Conservation (phyloP, 106 monocot species). For the Phalaenopsis aphrodite region DNA sequence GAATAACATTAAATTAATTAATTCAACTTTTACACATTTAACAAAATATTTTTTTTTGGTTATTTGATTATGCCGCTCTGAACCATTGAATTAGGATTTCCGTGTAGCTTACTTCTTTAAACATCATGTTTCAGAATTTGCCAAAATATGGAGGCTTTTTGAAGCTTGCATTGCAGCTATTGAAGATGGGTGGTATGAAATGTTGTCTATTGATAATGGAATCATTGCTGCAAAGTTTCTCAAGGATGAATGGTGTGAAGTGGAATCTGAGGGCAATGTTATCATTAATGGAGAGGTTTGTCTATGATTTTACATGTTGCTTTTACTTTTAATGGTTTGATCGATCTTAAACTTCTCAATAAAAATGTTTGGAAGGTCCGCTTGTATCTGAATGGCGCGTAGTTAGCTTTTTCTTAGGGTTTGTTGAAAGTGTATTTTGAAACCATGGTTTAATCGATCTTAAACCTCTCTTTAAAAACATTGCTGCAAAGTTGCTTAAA, state of each 20-base stretch:
- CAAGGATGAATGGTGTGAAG: conserved; percentile 50
- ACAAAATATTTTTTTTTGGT: neutral
- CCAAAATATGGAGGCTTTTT: conserved; percentile 32
- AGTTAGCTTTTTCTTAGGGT: neutral
- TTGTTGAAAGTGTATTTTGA: neutral
- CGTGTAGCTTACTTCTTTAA: neutral
- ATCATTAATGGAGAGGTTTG: conserved; percentile 43
- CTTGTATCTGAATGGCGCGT: neutral
- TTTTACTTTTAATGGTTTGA: neutral
- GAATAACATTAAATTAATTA: neutral
- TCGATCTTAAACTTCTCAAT: neutral
- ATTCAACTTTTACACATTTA: neutral
- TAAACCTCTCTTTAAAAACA: too few relatives aligned
- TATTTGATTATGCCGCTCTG: neutral
- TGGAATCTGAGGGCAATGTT: conserved; percentile 20
- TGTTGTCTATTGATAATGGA: conserved; percentile 17
- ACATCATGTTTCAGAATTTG: conserved; percentile 6
- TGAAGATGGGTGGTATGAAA: conserved; percentile 49
- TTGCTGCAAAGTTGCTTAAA: too few relatives aligned
- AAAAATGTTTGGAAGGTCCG: neutral
- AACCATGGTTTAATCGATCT: too few relatives aligned
- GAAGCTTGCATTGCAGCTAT: conserved; percentile 37
- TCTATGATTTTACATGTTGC: neutral
- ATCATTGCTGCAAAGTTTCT: conserved; percentile 49
- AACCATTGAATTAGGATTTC: neutral